Evolutionary conservation across 768 basidiomycete genomes (phyloP).

Genomic region (Rhizopogon rudus): DNA sequence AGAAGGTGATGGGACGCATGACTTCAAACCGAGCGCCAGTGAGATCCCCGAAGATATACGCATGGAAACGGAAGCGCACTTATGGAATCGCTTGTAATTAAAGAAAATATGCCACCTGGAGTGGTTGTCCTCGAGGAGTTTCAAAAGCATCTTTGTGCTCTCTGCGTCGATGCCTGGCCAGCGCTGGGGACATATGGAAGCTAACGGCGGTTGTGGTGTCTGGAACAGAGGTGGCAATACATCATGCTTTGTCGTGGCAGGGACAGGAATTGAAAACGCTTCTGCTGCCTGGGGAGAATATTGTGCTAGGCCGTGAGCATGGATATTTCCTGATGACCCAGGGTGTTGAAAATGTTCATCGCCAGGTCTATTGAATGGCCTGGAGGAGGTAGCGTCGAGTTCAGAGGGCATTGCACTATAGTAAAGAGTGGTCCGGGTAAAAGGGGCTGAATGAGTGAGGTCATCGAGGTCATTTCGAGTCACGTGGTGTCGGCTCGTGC

Average conservation of each 20-base stretch:
- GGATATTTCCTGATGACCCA: constrained; percentile 5
- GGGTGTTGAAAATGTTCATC: constrained; percentile 16
- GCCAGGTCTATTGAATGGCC: constrained; percentile 12
- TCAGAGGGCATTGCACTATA: constrained; percentile 11
- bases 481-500: too few relatives aligned
- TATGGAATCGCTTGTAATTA: constrained; percentile 31
- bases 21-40: constrained; percentile 1
- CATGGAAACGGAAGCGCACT: constrained; percentile 15
- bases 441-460: neutral
- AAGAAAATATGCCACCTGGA: constrained; percentile 29
- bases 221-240: neutral
- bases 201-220: constrained; percentile 5
- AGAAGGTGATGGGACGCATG: constrained; percentile 14
- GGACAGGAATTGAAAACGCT: constrained; percentile 8
- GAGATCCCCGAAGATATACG: neutral
- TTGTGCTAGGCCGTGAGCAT: constrained; percentile 15
- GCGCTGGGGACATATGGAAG: constrained; percentile 12
- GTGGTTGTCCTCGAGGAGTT: constrained; percentile 24
- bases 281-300: constrained; percentile 20
- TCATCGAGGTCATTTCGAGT: neutral
- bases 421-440: neutral
- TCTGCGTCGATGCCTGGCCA: constrained; percentile 29
- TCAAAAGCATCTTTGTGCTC: constrained; percentile 10
- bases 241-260: neutral
- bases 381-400: constrained; percentile 8